Evolutionary conservation across 495 filamentous ascomycete genomes (phyloP).

Genomic region (Amphirosellinia nigrospora): DNA sequence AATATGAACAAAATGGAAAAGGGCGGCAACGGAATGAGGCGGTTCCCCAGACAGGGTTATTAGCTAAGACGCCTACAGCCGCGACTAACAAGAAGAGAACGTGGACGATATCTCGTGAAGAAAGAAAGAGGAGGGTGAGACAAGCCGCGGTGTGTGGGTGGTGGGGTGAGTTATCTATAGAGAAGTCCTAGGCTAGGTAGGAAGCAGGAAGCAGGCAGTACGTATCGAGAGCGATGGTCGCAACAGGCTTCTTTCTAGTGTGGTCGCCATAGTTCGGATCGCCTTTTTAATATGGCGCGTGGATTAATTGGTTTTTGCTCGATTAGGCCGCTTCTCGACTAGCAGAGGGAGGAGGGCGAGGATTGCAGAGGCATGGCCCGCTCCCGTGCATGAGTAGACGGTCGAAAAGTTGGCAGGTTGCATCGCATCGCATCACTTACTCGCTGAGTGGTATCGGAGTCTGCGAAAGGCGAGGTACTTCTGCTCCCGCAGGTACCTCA

Average conservation of each 20-base stretch:
- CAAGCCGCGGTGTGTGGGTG: constrained; percentile 43
- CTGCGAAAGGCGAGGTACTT: constrained; percentile 15
- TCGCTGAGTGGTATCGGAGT: constrained; percentile 17
- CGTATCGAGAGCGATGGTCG: constrained; percentile 32
- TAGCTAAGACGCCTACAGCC: constrained; percentile 61
- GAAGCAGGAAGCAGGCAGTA: too few relatives aligned
- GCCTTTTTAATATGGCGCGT: constrained; percentile 26
- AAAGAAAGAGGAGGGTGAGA: constrained; percentile 55
- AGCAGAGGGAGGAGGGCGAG: constrained; percentile 12
- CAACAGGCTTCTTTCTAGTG: constrained; percentile 27
- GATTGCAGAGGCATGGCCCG: constrained; percentile 32
- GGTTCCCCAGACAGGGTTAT: constrained; percentile 63
- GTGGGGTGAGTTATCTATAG: constrained; percentile 55
- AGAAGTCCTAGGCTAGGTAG: constrained; percentile 28
- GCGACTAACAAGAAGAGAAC: constrained; percentile 58
- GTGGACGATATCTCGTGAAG: constrained; percentile 54
- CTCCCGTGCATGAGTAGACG: constrained; percentile 38
- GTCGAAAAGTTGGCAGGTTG: constrained; percentile 29
- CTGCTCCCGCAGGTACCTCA: background rate
- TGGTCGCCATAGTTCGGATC: constrained; percentile 26
- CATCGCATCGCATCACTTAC: constrained; percentile 22
- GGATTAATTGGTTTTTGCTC: constrained; percentile 25
- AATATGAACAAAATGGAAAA: constrained; percentile 51
- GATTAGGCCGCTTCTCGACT: constrained; percentile 13
- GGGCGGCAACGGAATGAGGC: constrained; percentile 59